Evolutionary conservation across 495 filamentous ascomycete genomes (phyloP), one percentile per base, ranked within the genome.

Genomic region (Penicillium cinerascens): DNA sequence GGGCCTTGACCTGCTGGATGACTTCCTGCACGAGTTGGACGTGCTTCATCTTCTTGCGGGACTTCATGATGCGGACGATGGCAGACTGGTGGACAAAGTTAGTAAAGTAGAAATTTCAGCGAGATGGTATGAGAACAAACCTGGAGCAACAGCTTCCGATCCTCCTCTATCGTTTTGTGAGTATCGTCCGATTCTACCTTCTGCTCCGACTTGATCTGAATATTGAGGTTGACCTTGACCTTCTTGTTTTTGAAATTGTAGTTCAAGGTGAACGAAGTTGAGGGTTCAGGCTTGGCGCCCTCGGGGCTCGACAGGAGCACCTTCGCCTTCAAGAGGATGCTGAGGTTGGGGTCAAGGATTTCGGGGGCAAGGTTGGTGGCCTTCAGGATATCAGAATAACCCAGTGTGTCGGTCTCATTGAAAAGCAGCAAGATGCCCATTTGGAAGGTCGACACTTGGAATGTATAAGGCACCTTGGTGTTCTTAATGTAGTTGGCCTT

Each of bases 21-120:
- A 89, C 91, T 73, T 99, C 93, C 60, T 88, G 84, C 39, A 99
- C 90, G 9, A 99, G 83, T 64, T 89, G 84, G 45, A 87, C 82
- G 71, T 99, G 92, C 81, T 95, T 96, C 88, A 97, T 92, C 77
- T 87, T 88, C 83, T 97, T 97, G 48, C 93, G 87, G 1, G 95
- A 93, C 72, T 99, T 99, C 93, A 97, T 99, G 74, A 99, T 96
- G 60, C 93, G 87, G 33, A 99, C 93, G 61, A 99, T 97, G 17
- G 92, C 90, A 51, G 95, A 97, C 95, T 98, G 60, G 7, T 47
- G 13, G 11, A 16, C 2, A 27, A 33, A 11, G 49, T 73, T 59
- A 72, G 56, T 52, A 61, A 49, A 35, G 47, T 47, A 67, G 26
- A 29, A 48, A 23, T 27, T 1, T 50, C 29, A 21, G 48, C 16